Conservation (phyloP, 306 rosid genomes). For the Sesbania bispinosa region DNA sequence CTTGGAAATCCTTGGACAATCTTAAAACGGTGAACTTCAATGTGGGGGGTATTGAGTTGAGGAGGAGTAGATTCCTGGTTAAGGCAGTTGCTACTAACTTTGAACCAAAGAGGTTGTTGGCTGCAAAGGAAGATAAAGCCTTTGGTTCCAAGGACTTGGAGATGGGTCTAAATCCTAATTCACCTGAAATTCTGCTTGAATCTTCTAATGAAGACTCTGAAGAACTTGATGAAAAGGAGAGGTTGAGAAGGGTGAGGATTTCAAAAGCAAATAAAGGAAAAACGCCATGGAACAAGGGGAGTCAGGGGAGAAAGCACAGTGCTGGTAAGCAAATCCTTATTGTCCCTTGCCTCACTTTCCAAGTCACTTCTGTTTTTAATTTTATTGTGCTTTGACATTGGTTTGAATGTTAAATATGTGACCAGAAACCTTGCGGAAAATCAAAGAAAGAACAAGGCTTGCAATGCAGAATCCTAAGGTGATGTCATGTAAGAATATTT, state of each 20-base stretch:
- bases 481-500: constrained; percentile 89
- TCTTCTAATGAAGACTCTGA: constrained; percentile 29
- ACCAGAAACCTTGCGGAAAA: constrained; percentile 75
- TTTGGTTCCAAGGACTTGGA: constrained; percentile 18
- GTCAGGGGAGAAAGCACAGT: constrained; percentile 46
- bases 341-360: background rate
- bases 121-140: constrained; percentile 22
- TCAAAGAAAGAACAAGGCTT: constrained; percentile 78
- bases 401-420: constrained; percentile 5
- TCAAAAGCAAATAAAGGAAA: constrained; percentile 85
- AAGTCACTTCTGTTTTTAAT: background rate
- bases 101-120: constrained; percentile 45
- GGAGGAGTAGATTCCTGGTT: constrained; percentile 36
- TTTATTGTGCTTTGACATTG: constrained; percentile 5
- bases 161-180: constrained; percentile 17
- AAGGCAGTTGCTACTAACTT: constrained; percentile 68
- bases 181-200: constrained; percentile 2
- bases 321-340: constrained; percentile 44
- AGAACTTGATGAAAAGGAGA: constrained; percentile 58
- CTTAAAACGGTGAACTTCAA: constrained; percentile 27
- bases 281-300: constrained; percentile 92
- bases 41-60: constrained; percentile 23
- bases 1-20: constrained; percentile 35
- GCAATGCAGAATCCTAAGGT: constrained; percentile 99
- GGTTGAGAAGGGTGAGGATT: constrained; percentile 67